Base-by-base conservation (phyloP, 2,329 filamentous ascomycete genomes). In the Neurospora crassa region DNA sequence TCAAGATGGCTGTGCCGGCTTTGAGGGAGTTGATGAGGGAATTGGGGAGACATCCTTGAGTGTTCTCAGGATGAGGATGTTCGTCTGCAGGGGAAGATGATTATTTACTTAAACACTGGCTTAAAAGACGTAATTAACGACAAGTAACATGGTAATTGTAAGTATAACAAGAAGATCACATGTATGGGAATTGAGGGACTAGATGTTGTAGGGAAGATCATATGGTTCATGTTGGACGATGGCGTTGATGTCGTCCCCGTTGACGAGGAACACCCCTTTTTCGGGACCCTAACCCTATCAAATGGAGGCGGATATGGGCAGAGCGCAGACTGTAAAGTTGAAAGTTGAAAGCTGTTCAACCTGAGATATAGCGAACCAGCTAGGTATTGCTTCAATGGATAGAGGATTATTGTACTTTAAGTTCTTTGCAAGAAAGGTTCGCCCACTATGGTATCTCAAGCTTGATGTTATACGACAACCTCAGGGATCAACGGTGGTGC, bases 131-230 rank as follows among this genome's bases (percentile, higher is more conserved):
- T n/a, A 11, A 11, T 29, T 0, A 4, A 24, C 0, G 24, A 37
- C 16, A 16, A 7, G 0, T 3, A 34, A 18, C 0, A 29, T 34
- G 2, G 0, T 0, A 18, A 2, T 1, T 29, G 20, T 59, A 0
- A 59, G 47, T 4, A 0, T 1, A 2, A 16, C 16, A 1, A 16
- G 2, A 2, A 29, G 11, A 18, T 8, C 16, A 18, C 24, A 63
- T 29, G 16, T 11, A 63, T n/a, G 53, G 16, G 24, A 8, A 4
- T 34, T 8, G 4, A 2, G 3, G 53, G 14, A 10, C 1, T 18
- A 1, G 12, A 3, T 18, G 24, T 1, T 63, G 18, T 11, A 1
- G 8, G 53, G 29, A 29, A 29, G 24, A 14, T 3, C 29, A 14
- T 59, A 14, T 59, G 47, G 14, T 16, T 7, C 14, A 16, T 16